These are phyloP conservation scores for Scutellaria baicalensis DNA, from an alignment of 257 asterid genomes.

Conservation along the genomic window DNA sequence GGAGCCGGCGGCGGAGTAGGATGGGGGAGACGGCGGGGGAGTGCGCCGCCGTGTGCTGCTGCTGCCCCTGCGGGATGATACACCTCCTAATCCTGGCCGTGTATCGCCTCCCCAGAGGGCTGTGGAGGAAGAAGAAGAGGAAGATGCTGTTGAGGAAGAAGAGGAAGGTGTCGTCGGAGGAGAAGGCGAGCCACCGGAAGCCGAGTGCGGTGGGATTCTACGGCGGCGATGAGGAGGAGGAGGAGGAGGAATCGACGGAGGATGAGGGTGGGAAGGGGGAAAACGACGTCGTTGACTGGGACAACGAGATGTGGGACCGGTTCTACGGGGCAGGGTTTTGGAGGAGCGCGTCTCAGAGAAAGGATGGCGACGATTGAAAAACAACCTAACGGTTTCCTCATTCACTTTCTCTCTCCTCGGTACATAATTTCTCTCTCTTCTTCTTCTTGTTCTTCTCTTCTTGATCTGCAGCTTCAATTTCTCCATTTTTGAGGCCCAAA, in stretches of 20 bases:
- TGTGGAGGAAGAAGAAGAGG: slow-evolving; percentile 45
- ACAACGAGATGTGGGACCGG: slow-evolving; percentile 40
- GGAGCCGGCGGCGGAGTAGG: slow-evolving; percentile 26
- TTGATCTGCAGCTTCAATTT: background rate
- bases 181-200: slow-evolving; percentile 7
- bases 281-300: slow-evolving; percentile 41
- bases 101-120: slow-evolving; percentile 34
- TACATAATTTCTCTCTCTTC: background rate
- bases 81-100: slow-evolving; percentile 37
- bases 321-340: slow-evolving; percentile 46
- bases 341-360: slow-evolving; percentile 38
- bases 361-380: slow-evolving; percentile 8
- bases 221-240: slow-evolving; percentile 15
- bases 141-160: slow-evolving; percentile 25
- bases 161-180: slow-evolving; percentile 16
- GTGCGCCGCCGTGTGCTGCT: slow-evolving; percentile 55
- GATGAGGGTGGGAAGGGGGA: slow-evolving; percentile 16
- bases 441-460: too few relatives aligned
- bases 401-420: background rate
- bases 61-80: slow-evolving; percentile 46
- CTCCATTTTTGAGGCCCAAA: background rate
- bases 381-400: background rate
- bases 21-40: slow-evolving; percentile 51
- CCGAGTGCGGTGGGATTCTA: background rate
- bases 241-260: slow-evolving; percentile 16